Evolutionary conservation across 2,329 filamentous ascomycete species (phyloP).

Genomic region (Trichoderma sp.): DNA sequence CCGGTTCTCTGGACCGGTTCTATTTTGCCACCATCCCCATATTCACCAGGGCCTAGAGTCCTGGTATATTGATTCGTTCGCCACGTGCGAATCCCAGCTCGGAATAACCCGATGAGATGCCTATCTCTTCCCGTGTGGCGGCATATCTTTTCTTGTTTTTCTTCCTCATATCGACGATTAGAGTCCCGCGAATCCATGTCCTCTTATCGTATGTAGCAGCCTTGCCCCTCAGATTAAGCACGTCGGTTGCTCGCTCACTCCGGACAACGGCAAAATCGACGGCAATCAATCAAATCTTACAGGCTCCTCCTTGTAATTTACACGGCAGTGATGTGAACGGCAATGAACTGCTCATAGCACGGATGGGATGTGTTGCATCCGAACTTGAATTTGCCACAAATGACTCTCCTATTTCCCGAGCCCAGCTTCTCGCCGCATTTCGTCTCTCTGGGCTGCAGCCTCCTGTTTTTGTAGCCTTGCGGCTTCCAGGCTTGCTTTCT

Average conservation of each 20-base stretch:
- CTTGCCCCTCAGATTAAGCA: neutral
- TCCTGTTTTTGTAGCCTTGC: slow-evolving; percentile 41
- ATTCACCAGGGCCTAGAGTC: neutral
- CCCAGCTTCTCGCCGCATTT: slow-evolving; percentile 50
- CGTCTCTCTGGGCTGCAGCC: slow-evolving; percentile 44
- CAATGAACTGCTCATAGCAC: neutral
- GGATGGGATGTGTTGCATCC: neutral
- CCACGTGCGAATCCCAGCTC: slow-evolving; percentile 3
- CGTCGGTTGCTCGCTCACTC: neutral
- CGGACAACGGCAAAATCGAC: neutral
- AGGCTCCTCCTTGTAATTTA: slow-evolving; percentile 1
- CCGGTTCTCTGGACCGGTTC: neutral
- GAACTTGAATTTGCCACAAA: neutral
- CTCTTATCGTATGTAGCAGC: neutral
- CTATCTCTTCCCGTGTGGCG: neutral
- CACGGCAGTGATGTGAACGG: neutral
- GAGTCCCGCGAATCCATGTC: neutral
- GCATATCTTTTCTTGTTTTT: neutral
- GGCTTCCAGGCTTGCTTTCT: slow-evolving; percentile 37
- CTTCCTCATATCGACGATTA: neutral
- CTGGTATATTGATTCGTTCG: neutral
- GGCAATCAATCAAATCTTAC: slow-evolving; percentile 3
- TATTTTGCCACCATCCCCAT: neutral
- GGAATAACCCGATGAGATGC: neutral
- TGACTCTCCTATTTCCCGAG: slow-evolving; percentile 33